phyloP scores from a whole-genome alignment of 2,329 filamentous ascomycete genomes.

The Trichoderma sp. region DNA sequence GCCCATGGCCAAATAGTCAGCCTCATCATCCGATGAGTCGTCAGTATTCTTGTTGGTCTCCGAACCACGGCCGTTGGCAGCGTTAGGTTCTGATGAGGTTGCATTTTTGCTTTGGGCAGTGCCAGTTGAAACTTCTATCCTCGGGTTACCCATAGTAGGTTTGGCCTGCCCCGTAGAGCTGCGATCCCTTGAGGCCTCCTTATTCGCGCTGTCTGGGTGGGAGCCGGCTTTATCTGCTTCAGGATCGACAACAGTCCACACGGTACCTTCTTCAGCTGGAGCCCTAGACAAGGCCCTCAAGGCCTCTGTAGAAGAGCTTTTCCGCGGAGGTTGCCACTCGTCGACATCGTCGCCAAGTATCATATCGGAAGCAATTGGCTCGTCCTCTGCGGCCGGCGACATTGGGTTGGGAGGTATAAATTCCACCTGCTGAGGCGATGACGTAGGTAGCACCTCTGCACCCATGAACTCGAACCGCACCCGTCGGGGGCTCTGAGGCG shows the following conservation, averaged over 20 bases:
- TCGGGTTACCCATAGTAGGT: not conserved
- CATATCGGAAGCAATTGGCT: conserved; percentile 35
- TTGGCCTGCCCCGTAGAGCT: not conserved
- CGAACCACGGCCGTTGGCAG: conserved; percentile 1
- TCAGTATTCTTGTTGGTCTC: conserved; percentile 31
- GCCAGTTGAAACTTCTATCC: not conserved
- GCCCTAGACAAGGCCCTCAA: conserved; percentile 54
- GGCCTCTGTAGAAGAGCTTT: conserved; percentile 58
- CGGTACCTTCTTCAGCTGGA: conserved; percentile 52
- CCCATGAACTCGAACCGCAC: conserved; percentile 65
- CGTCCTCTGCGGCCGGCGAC: conserved; percentile 32
- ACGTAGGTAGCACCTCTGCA: conserved; percentile 61
- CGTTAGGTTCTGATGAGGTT: not conserved
- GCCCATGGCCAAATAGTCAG: conserved; percentile 44
- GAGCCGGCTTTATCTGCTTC: conserved; percentile 34
- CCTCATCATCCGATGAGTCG: conserved; percentile 43
- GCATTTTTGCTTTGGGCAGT: not conserved
- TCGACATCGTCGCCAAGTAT: conserved; percentile 44
- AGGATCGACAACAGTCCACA: conserved; percentile 54
- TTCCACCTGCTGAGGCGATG: conserved; percentile 51
- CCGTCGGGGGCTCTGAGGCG: conserved; percentile 57
- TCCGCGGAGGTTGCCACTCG: conserved; percentile 48
- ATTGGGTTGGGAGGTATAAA: conserved; percentile 35
- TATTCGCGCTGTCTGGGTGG: conserved; percentile 22
- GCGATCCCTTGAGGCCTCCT: not conserved